Evolutionary conservation across 352 stramenopile genomes (phyloP), one percentile per base, ranked within the genome.

Genomic region (Aphanomyces euteiches): DNA sequence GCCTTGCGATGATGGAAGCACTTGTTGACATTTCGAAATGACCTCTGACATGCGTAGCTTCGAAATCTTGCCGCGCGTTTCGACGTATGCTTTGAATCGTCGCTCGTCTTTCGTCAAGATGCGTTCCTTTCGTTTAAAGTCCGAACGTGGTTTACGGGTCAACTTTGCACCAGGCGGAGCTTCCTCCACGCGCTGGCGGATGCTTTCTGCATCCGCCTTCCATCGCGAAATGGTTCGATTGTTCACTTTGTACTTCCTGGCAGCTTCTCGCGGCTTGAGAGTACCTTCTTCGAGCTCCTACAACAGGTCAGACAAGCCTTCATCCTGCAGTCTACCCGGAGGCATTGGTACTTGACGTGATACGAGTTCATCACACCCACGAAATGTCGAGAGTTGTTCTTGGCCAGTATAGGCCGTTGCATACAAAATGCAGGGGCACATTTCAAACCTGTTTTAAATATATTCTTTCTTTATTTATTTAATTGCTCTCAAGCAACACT

Each of bases 301-400:
- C 54, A 28, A 28, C 28, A 28, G 28, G 54, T n/a, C 17, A 12
- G 28, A 41, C 54, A 61, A 40, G 28, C 54, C 12, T n/a, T 17
- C 10, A 28, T 5, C 28, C 54, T 3, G 28, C 28, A 37, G 1
- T 37, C 10, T 39, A 61, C 54, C 54, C 43, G 54, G 15, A 61
- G 54, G n/a, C 54, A 61, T 37, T 61, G 39, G 54, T 61, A 61
- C 54, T 61, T 61, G 54, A 61, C 54, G 54, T 61, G 54, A 61
- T 61, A 61, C 54, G 54, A 61, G 54, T 61, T 61, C 54, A 61
- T 61, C 54, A 61, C 54, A 61, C 54, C 7, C 7, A 19, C 54
- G 28, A 61, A 61, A 61, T 61, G 54, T 61, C 54, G 54, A 43
- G 54, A 61, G 54, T 61, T 61, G 54, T 61, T 61, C 54, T 61